These are phyloP conservation scores for Apostasia shenzhenica DNA, from an alignment of 106 monocot species.

Conservation along the genomic window DNA sequence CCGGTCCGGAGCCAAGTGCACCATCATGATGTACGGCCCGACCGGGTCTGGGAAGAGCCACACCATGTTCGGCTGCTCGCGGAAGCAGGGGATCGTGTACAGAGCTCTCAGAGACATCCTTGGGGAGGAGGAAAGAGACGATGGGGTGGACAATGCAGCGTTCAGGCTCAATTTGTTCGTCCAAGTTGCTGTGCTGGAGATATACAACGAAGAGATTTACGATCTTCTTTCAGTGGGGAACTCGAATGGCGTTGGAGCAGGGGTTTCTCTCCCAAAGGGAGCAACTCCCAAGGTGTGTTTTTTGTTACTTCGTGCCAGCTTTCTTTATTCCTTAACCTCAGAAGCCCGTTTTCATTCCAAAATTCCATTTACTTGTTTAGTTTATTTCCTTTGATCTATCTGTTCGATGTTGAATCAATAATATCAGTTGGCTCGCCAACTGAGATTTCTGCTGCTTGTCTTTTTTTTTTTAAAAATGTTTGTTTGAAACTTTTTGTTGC, in stretches of 20 bases:
- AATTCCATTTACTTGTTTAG: too few relatives aligned
- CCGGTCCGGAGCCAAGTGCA: constrained; percentile 72
- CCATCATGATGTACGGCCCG: constrained; percentile 97
- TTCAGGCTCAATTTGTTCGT: constrained; percentile 60
- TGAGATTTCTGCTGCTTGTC: neutral
- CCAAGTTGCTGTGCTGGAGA: constrained; percentile 82
- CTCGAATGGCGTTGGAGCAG: constrained; percentile 11
- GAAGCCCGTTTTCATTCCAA: too few relatives aligned
- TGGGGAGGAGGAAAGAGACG: constrained; percentile 20
- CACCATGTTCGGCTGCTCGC: constrained; percentile 84
- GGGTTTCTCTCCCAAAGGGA: constrained; percentile 36
- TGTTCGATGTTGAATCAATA: too few relatives aligned
- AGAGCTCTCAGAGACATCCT: constrained; percentile 78
- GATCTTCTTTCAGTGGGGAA: constrained; percentile 66
- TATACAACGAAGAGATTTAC: constrained; percentile 98
- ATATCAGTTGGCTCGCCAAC: too few relatives aligned
- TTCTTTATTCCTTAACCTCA: too few relatives aligned
- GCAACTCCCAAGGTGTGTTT: constrained; percentile 61
- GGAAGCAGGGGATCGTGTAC: constrained; percentile 87
- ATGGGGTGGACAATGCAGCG: constrained; percentile 27
- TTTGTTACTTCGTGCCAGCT: too few relatives aligned
- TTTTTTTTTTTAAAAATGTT: neutral
- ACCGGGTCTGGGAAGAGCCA: constrained; percentile 98
- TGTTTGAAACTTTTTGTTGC: neutral
- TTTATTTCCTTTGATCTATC: too few relatives aligned